Evolutionary conservation across 2,329 filamentous ascomycete genomes (phyloP), one percentile per base, ranked within the genome.

Genomic region (Phoma sp.): DNA sequence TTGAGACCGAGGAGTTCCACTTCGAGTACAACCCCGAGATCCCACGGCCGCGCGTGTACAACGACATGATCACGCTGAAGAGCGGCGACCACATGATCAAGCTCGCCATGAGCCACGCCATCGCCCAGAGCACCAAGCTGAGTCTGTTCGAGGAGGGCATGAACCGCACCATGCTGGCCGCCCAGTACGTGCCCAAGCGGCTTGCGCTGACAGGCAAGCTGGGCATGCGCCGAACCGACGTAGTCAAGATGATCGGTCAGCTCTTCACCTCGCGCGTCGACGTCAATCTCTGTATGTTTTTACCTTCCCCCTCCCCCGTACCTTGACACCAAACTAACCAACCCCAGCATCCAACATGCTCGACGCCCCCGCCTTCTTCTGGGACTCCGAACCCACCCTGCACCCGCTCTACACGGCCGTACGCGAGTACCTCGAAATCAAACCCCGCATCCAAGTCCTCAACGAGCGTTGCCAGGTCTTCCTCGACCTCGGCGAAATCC

Each of bases 41-140:
- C 31, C 89, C 92, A 59, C 86, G 93, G 44, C 95, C 95, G 4
- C 86, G 95, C 52, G 90, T 99, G 27, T 99, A 96, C 80, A 98
- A 99, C 77, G 95, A 99, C 76, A 99, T 99, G 95, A 98, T 99
- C 68, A 99, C 95, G 0, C 80, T 99, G 39, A 84, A 96, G 60
- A 96, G 92, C 57, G 88, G 91, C 35, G 95, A 99, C 77, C 95
- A 99, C 78, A 98, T 99, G 94, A 96, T 98, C 73, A 98, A 98
- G 77, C 83, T 99, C 15, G 92, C 94, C 31, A 99, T 99, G 80
- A 96, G 91, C 74, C 95, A 99, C 73, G 95, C 93, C 33, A 97
- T 99, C 65, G 92, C 92, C 0, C 95, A 99, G 76, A 97, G 93
- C 75, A 99, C 95, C 0, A 98, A 97, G 76, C 81, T 99, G 36